Evolutionary conservation across 2,329 filamentous ascomycete genomes (phyloP).

Genomic region (Shiraia sp.): DNA sequence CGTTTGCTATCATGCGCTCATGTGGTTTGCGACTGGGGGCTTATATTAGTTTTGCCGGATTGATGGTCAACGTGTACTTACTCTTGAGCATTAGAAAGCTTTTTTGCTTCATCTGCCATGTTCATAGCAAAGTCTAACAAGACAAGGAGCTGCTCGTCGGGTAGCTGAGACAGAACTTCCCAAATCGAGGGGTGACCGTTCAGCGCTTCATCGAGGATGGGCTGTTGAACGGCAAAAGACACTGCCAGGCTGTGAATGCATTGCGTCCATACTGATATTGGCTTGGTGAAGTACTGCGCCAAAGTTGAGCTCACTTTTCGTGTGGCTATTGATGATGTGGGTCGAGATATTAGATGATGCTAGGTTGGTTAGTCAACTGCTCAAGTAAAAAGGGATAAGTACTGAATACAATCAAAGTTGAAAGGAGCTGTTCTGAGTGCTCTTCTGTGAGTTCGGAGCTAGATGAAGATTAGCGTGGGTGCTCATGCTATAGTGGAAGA

Average conservation of each 20-base stretch:
- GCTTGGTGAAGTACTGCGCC: slow-evolving; percentile 74
- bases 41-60: slow-evolving; percentile 3
- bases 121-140: slow-evolving; percentile 67
- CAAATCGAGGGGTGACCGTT: slow-evolving; percentile 49
- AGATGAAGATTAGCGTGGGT: slow-evolving; percentile 7
- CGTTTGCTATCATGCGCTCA: slow-evolving; percentile 56
- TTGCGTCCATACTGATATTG: slow-evolving; percentile 67
- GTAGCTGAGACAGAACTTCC: slow-evolving; percentile 53
- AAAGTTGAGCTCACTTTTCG: slow-evolving; percentile 79
- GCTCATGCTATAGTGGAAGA: background rate
- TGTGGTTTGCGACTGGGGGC: slow-evolving; percentile 50
- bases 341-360: slow-evolving; percentile 36
- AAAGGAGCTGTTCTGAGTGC: slow-evolving; percentile 40
- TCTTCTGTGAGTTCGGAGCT: slow-evolving; percentile 38
- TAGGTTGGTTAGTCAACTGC: slow-evolving; percentile 14
- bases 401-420: slow-evolving; percentile 39
- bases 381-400: background rate
- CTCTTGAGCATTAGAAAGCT: slow-evolving; percentile 65
- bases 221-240: slow-evolving; percentile 57
- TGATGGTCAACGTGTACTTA: slow-evolving; percentile 9
- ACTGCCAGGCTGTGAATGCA: slow-evolving; percentile 67
- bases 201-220: slow-evolving; percentile 55
- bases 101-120: slow-evolving; percentile 69
- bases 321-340: slow-evolving; percentile 62
- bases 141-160: slow-evolving; percentile 57